Evolutionary conservation across 768 basidiomycete genomes (phyloP).

Genomic region (Termitomyces bulborhizus): DNA sequence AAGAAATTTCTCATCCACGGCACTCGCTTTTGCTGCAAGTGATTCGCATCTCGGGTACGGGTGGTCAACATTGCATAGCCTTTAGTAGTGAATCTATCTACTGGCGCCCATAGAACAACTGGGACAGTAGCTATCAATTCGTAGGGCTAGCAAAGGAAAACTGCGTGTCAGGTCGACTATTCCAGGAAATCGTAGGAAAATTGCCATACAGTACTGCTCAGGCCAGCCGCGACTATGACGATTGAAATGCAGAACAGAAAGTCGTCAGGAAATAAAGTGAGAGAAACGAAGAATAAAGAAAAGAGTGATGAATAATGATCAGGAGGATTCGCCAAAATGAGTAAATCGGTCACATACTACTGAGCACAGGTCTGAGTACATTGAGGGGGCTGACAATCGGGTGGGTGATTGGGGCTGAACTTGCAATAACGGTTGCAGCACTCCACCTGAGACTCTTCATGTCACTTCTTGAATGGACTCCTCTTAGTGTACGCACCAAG

Average conservation of each 20-base stretch:
- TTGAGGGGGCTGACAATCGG: slow-evolving; percentile 30
- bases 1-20: neutral
- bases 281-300: neutral
- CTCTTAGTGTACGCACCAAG: neutral
- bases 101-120: slow-evolving; percentile 17
- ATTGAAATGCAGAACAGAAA: neutral
- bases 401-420: slow-evolving; percentile 49
- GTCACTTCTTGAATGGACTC: neutral
- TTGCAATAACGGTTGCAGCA: slow-evolving; percentile 29
- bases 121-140: slow-evolving; percentile 34
- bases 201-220: slow-evolving; percentile 36
- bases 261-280: neutral
- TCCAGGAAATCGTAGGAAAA: too few relatives aligned
- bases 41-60: neutral
- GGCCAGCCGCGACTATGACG: slow-evolving; percentile 34
- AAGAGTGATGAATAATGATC: neutral
- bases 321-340: neutral
- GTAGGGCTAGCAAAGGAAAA: slow-evolving; percentile 25
- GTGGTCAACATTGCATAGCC: neutral
- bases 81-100: neutral
- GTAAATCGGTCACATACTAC: slow-evolving; percentile 29
- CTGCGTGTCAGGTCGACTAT: neutral
- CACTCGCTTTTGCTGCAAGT: neutral
- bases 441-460: neutral
- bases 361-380: slow-evolving; percentile 38